These are phyloP conservation scores for Bjerkandera adusta DNA, from an alignment of 1,284 basidiomycete genomes.

Conservation along the genomic window DNA sequence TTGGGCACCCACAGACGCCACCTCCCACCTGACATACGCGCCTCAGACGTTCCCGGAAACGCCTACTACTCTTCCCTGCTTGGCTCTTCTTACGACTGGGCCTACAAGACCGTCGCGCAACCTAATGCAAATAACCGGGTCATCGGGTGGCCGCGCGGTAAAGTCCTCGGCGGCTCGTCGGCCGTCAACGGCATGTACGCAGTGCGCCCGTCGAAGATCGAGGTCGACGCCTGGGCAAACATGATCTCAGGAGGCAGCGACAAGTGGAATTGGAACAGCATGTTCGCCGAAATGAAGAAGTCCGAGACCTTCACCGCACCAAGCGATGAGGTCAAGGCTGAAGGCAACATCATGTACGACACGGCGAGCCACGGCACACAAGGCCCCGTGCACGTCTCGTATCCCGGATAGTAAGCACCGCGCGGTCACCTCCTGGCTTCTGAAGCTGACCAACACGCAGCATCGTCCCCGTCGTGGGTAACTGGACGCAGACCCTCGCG, in stretches of 20 bases:
- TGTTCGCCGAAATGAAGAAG: conserved; percentile 50
- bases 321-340: conserved; percentile 30
- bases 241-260: conserved; percentile 33
- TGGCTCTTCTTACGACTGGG: conserved; percentile 60
- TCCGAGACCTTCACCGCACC: conserved; percentile 41
- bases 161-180: conserved; percentile 70
- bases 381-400: conserved; percentile 47
- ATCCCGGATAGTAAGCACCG: conserved; percentile 44
- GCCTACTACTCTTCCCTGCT: conserved; percentile 50
- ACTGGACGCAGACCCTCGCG: conserved; percentile 50
- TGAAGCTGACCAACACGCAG: conserved; percentile 20
- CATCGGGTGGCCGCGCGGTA: conserved; percentile 57
- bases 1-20: too few relatives aligned
- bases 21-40: conserved; percentile 15
- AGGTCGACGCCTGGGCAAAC: conserved; percentile 54
- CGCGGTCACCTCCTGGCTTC: conserved; percentile 21
- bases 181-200: conserved; percentile 76
- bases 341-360: conserved; percentile 40
- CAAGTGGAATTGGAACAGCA: conserved; percentile 46
- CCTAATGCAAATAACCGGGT: conserved; percentile 34
- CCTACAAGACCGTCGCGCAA: conserved; percentile 55
- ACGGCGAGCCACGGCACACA: conserved; percentile 39
- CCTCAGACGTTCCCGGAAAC: conserved; percentile 46
- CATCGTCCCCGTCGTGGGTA: conserved; percentile 45
- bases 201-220: conserved; percentile 48